Conservation (phyloP, 495 filamentous ascomycete species). For the Platismatia glauca region DNA sequence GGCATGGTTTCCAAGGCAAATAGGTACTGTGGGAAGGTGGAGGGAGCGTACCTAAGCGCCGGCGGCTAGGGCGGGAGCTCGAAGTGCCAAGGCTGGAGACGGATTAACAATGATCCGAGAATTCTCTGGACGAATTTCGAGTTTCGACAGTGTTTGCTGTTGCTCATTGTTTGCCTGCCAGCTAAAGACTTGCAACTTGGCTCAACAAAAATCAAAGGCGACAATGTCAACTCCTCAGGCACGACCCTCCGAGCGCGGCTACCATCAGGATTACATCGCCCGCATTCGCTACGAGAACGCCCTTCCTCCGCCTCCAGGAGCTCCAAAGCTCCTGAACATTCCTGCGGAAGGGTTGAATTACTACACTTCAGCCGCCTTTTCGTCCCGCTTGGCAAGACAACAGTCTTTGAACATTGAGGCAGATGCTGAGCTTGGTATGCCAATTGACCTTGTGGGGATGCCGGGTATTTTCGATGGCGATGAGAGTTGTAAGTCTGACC, state of each 20-base stretch:
- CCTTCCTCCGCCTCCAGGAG: constrained; percentile 83
- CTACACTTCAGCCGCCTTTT: constrained; percentile 81
- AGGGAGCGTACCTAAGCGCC: too few relatives aligned
- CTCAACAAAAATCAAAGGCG: not conserved
- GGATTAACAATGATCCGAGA: not conserved
- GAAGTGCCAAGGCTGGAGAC: not conserved
- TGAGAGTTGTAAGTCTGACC: constrained; percentile 68
- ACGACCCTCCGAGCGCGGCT: constrained; percentile 50
- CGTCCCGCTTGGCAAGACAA: constrained; percentile 75
- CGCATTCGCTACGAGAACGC: constrained; percentile 91
- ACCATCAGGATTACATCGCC: constrained; percentile 93
- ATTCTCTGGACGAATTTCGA: too few relatives aligned
- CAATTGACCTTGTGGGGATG: constrained; percentile 87
- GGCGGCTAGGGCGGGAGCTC: too few relatives aligned
- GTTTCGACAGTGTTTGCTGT: too few relatives aligned
- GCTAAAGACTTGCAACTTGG: too few relatives aligned
- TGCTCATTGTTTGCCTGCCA: too few relatives aligned
- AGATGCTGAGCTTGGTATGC: constrained; percentile 96
- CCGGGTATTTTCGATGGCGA: constrained; percentile 91
- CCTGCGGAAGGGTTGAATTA: constrained; percentile 82
- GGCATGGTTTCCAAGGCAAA: too few relatives aligned
- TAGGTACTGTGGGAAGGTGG: too few relatives aligned
- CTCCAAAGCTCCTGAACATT: constrained; percentile 92
- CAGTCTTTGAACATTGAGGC: constrained; percentile 94
- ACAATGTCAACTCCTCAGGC: constrained; percentile 19